Conservation (phyloP, 257 asterid genomes). For the Penstemon eatonii region DNA sequence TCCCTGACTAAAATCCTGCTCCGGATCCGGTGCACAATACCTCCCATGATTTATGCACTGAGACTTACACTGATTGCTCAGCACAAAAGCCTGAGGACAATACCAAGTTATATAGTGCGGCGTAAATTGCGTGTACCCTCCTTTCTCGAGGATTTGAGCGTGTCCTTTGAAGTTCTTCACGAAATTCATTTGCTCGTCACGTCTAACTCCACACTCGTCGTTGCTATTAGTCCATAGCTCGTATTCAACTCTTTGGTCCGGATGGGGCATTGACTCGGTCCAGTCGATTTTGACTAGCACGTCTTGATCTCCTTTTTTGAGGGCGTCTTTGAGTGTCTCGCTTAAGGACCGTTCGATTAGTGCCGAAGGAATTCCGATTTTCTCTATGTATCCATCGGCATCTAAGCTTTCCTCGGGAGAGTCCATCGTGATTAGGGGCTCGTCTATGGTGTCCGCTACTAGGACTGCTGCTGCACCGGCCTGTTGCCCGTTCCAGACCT, state of each 20-base stretch:
- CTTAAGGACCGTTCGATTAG: constrained; percentile 63
- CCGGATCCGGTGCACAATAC: constrained; percentile 91
- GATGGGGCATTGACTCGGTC: constrained; percentile 89
- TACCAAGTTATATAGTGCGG: constrained; percentile 94
- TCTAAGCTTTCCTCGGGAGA: constrained; percentile 77
- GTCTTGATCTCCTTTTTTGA: constrained; percentile 47
- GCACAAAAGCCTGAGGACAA: constrained; percentile 69
- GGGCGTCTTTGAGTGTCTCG: constrained; percentile 48
- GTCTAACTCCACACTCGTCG: constrained; percentile 84
- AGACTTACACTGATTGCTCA: constrained; percentile 69
- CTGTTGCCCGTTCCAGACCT: constrained; percentile 83
- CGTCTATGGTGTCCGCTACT: constrained; percentile 82
- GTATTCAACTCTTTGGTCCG: constrained; percentile 80
- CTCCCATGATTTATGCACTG: constrained; percentile 91
- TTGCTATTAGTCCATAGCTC: constrained; percentile 90
- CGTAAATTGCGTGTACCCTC: constrained; percentile 74
- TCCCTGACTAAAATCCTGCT: constrained; percentile 68
- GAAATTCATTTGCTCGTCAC: constrained; percentile 85
- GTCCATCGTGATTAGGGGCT: constrained; percentile 84
- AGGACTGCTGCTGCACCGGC: constrained; percentile 92
- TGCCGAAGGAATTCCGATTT: constrained; percentile 77
- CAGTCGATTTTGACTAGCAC: constrained; percentile 73
- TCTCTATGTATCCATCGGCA: constrained; percentile 71
- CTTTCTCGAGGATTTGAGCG: constrained; percentile 84
- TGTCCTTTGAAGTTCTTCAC: constrained; percentile 74